phyloP scores from a whole-genome alignment of 768 basidiomycete species.

The Podaxis pistillaris region DNA sequence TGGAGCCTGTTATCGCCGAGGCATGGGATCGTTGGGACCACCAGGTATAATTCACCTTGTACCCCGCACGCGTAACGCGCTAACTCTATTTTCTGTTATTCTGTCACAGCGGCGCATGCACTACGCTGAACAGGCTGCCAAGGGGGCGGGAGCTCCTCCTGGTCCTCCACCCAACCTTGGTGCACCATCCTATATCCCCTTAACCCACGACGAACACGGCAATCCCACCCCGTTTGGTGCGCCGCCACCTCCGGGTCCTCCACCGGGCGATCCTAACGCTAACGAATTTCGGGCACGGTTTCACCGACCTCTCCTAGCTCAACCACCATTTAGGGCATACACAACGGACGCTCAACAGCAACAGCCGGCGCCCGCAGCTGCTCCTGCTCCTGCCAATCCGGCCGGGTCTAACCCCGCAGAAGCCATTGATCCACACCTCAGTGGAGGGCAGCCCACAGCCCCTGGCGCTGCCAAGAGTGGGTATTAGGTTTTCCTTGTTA shows the following conservation, averaged over 20 bases:
- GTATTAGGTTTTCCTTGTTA: not conserved
- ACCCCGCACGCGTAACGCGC: conserved; percentile 11
- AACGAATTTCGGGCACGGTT: conserved; percentile 13
- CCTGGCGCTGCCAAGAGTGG: conserved; percentile 15
- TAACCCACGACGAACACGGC: conserved; percentile 25
- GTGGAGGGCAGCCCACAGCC: conserved; percentile 14
- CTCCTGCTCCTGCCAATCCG: conserved; percentile 1
- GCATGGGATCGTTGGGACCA: conserved; percentile 89
- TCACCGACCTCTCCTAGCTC: conserved; percentile 17
- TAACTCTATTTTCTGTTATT: conserved; percentile 10
- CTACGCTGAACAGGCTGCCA: conserved; percentile 39
- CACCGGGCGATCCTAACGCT: conserved; percentile 10
- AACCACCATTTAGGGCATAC: conserved; percentile 13
- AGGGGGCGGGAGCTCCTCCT: conserved; percentile 26
- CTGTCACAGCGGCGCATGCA: conserved; percentile 37
- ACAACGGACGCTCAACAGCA: conserved; percentile 15
- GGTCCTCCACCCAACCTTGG: conserved; percentile 23
- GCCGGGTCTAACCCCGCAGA: conserved; percentile 17
- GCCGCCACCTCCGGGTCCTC: conserved; percentile 11
- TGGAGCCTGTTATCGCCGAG: conserved; percentile 79
- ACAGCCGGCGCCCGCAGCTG: conserved; percentile 13
- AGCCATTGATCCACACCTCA: conserved; percentile 17
- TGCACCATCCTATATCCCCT: conserved; percentile 26
- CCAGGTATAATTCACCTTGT: conserved; percentile 45
- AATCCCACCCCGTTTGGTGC: conserved; percentile 13